Evolutionary conservation across 106 monocot species (phyloP).

Genomic region (Apostasia ramifera): DNA sequence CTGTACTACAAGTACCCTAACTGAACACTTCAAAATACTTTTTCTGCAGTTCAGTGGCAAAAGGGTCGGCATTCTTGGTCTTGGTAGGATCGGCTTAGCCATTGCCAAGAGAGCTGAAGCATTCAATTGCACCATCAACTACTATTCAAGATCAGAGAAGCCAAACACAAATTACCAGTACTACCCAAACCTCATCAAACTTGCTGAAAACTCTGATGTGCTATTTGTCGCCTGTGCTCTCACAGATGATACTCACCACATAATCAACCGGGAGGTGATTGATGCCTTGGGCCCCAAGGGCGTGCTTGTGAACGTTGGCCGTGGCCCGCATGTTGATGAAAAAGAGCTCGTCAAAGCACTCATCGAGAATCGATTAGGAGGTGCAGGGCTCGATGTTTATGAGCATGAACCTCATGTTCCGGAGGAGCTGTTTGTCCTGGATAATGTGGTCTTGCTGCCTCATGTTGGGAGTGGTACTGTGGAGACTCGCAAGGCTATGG

Average conservation of each 20-base stretch:
- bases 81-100: slow-evolving; percentile 73
- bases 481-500: slow-evolving; percentile 58
- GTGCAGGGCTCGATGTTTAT: slow-evolving; percentile 72
- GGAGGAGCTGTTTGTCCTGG: slow-evolving; percentile 42
- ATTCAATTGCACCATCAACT: slow-evolving; percentile 68
- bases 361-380: slow-evolving; percentile 48
- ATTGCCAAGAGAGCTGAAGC: slow-evolving; percentile 73
- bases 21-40: not conserved
- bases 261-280: slow-evolving; percentile 45
- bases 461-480: slow-evolving; percentile 52
- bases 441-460: slow-evolving; percentile 67
- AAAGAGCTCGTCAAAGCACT: slow-evolving; percentile 52
- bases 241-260: slow-evolving; percentile 42
- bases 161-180: slow-evolving; percentile 36
- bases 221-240: slow-evolving; percentile 50
- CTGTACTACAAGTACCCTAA: too few relatives aligned
- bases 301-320: slow-evolving; percentile 59
- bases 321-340: slow-evolving; percentile 57
- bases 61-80: slow-evolving; percentile 65
- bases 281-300: slow-evolving; percentile 50
- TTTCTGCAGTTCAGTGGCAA: slow-evolving; percentile 80
- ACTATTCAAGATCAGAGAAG: slow-evolving; percentile 67
- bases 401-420: slow-evolving; percentile 51
- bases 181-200: slow-evolving; percentile 21
- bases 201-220: slow-evolving; percentile 43